A percentile compares a stretch with the other conserved stretches of the same genome.
Conservation (phyloP, 2,329 filamentous ascomycete genomes). For the Hypoxylon sp. region DNA sequence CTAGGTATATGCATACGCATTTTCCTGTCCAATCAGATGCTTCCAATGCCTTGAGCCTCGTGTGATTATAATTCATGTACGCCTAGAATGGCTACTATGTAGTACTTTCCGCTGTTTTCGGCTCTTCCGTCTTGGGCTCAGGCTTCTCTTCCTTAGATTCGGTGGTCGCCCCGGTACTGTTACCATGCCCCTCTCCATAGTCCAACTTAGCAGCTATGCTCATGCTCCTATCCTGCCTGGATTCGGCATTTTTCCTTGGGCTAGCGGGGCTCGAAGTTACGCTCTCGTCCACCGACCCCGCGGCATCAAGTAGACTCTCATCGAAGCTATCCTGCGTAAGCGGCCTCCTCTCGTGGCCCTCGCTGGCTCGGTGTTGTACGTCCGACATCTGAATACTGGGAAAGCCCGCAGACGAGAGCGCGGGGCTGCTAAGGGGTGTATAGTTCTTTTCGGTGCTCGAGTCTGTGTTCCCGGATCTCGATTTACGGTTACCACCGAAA, state of each 20-base stretch:
- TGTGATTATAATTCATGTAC: not conserved
- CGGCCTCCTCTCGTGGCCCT: conserved; percentile 50
- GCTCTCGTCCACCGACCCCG: conserved; percentile 49
- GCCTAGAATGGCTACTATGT: conserved; percentile 8
- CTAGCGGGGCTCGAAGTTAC: conserved; percentile 48
- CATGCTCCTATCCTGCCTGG: conserved; percentile 26
- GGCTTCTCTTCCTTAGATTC: conserved; percentile 16
- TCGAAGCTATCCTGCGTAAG: conserved; percentile 61
- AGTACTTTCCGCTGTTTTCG: conserved; percentile 9
- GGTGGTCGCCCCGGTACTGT: not conserved
- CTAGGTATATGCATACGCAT: not conserved
- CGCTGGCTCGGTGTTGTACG: conserved; percentile 42
- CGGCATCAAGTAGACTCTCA: conserved; percentile 63
- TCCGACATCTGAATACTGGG: conserved; percentile 52
- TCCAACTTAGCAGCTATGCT: conserved; percentile 14
- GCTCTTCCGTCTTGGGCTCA: conserved; percentile 2
- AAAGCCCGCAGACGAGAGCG: conserved; percentile 57
- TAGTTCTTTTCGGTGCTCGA: conserved; percentile 55
- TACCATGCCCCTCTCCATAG: conserved; percentile 1
- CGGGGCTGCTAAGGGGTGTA: conserved; percentile 55
- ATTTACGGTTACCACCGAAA: conserved; percentile 53
- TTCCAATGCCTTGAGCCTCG: not conserved
- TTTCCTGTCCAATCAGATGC: conserved; percentile 15
- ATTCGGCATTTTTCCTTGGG: conserved; percentile 42
- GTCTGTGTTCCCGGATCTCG: conserved; percentile 53